Percentiles rank a stretch among this genome's conserved stretches.
Evolutionary conservation across 2,329 filamentous ascomycete genomes (phyloP).

Genomic region (Fusarium goolgardi): DNA sequence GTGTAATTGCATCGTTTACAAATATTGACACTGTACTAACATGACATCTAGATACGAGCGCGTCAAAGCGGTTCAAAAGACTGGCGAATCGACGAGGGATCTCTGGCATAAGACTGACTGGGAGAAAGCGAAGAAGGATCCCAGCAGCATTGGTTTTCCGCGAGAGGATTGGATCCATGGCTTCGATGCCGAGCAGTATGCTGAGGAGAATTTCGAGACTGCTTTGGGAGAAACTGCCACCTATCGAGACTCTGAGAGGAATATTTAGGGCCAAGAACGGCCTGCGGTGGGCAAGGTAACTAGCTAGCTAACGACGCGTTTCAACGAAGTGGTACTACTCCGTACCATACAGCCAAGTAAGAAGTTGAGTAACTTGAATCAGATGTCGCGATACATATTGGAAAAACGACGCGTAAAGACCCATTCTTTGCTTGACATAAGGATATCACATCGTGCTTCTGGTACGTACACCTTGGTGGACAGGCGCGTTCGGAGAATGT

Average conservation of each 20-base stretch:
- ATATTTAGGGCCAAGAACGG: neutral
- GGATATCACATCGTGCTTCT: neutral
- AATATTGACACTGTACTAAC: accelerated
- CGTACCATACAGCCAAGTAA: neutral
- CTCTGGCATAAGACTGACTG: slow-evolving; percentile 43
- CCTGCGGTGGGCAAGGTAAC: neutral
- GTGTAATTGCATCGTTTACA: accelerated
- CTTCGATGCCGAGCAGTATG: slow-evolving; percentile 37
- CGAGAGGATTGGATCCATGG: slow-evolving; percentile 41
- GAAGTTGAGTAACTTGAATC: too few relatives aligned
- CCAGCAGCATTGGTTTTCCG: slow-evolving; percentile 28
- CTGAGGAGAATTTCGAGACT: slow-evolving; percentile 35
- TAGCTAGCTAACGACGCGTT: neutral
- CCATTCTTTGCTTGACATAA: neutral
- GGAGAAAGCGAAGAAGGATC: slow-evolving; percentile 32
- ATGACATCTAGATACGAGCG: slow-evolving; percentile 27
- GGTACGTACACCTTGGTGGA: too few relatives aligned
- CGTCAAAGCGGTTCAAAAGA: slow-evolving; percentile 39
- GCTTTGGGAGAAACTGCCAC: neutral
- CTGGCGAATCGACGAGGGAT: slow-evolving; percentile 38
- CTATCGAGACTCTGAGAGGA: neutral
- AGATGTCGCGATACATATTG: neutral
- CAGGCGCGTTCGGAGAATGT: neutral
- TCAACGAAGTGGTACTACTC: neutral
- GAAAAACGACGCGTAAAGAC: neutral